Percentiles rank a stretch among this genome's conserved stretches.
Conservation (phyloP, 768 basidiomycete genomes). For the Amanita rubescens region DNA sequence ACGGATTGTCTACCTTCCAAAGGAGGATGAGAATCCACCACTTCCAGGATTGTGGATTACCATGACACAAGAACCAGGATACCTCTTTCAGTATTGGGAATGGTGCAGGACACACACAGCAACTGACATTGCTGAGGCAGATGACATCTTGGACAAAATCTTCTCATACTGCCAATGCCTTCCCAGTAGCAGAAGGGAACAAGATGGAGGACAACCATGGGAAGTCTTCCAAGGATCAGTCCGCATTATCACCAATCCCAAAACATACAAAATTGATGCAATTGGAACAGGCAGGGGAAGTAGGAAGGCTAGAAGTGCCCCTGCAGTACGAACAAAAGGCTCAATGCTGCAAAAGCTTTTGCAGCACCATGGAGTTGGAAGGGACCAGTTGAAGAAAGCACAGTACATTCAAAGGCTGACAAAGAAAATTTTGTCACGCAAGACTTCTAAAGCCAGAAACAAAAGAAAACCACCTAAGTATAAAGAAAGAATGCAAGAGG, state of each 20-base stretch:
- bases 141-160: no score
- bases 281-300: no score
- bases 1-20: background rate
- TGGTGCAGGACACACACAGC: background rate
- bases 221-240: no score
- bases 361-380: background rate
- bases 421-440: background rate
- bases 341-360: background rate
- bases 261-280: no score
- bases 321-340: background rate
- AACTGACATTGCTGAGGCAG: no score
- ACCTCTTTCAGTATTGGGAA: background rate
- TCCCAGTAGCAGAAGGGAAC: no score
- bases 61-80: background rate
- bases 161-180: no score
- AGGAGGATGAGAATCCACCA: background rate
- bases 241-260: no score
- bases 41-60: background rate
- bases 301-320: background rate
- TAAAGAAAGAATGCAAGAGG: background rate
- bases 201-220: no score
- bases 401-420: background rate
- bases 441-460: background rate
- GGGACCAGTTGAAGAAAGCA: background rate
- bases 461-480: background rate